Evolutionary conservation across 768 basidiomycete genomes (phyloP).

Genomic region (Pleurotus cornucopiae): DNA sequence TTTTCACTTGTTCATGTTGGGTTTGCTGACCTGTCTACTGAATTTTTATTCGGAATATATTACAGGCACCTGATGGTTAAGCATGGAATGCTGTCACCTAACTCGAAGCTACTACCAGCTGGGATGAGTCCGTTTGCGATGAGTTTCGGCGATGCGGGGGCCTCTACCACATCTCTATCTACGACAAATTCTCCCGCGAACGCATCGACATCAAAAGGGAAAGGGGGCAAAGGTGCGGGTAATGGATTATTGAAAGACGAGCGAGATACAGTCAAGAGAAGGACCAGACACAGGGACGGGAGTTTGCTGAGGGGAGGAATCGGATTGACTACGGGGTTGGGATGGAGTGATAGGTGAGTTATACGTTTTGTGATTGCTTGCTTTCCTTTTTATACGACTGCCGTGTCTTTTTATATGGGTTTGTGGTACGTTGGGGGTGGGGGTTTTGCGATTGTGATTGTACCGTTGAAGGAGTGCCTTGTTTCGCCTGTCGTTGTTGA

Average conservation of each 20-base stretch:
- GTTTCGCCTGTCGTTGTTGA: too few species aligned
- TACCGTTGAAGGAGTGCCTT: too few species aligned
- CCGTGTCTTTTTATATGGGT: too few species aligned
- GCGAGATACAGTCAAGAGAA: constrained; percentile 51
- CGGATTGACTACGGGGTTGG: constrained; percentile 67
- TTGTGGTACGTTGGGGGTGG: too few species aligned
- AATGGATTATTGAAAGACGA: constrained; percentile 40
- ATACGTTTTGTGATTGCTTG: neutral
- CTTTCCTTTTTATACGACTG: neutral
- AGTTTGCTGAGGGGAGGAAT: constrained; percentile 54
- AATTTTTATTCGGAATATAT: neutral
- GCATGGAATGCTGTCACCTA: constrained; percentile 62
- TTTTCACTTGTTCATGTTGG: constrained; percentile 6
- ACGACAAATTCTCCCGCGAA: constrained; percentile 21
- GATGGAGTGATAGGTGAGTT: constrained; percentile 69
- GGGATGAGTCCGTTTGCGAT: constrained; percentile 26
- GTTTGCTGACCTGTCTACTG: constrained; percentile 4
- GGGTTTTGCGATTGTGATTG: too few species aligned
- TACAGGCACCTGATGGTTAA: constrained; percentile 61
- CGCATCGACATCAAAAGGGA: too few species aligned
- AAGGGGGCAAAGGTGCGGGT: too few species aligned
- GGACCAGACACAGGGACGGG: constrained; percentile 62
- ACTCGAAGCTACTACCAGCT: constrained; percentile 55
- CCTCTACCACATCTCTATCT: constrained; percentile 4
- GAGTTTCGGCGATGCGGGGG: neutral